These are phyloP conservation scores for Fusarium redolens DNA, from an alignment of 2,329 filamentous ascomycete genomes.

Conservation along the genomic window DNA sequence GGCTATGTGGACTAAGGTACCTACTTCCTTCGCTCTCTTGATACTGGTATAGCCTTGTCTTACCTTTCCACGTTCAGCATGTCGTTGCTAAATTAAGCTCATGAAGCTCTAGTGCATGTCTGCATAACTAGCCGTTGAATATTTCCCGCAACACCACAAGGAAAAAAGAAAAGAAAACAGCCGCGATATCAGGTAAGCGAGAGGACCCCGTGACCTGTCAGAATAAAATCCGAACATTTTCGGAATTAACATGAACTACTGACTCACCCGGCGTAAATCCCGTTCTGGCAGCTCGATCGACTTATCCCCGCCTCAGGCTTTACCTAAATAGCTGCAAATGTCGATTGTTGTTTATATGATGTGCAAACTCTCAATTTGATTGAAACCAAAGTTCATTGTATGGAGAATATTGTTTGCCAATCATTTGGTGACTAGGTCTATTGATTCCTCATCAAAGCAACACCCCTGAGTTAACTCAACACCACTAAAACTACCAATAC, in stretches of 20 bases:
- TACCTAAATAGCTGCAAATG: background rate
- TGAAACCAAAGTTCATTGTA: background rate
- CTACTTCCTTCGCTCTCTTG: conserved; percentile 1
- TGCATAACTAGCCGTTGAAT: background rate
- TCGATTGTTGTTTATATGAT: background rate
- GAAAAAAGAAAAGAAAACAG: no score
- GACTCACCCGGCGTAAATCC: conserved; percentile 38
- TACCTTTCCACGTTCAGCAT: background rate
- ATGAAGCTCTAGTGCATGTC: background rate
- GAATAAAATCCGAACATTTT: background rate
- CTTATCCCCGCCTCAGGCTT: background rate
- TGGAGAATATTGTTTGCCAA: background rate
- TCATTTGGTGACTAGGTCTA: background rate
- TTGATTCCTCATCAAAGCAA: background rate
- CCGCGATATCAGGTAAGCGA: background rate
- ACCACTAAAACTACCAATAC: background rate
- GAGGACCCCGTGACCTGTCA: background rate
- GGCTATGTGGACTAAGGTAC: background rate
- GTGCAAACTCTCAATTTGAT: background rate
- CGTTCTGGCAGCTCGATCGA: conserved; percentile 22
- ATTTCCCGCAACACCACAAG: background rate
- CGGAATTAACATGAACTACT: conserved; percentile 16
- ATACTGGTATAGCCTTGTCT: background rate
- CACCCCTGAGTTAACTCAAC: background rate
- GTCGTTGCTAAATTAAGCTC: conserved; percentile 1